These are phyloP conservation scores for Suzukiozyma palmioleophila DNA, from an alignment of 1,139 yeast species.

Conservation along the genomic window DNA sequence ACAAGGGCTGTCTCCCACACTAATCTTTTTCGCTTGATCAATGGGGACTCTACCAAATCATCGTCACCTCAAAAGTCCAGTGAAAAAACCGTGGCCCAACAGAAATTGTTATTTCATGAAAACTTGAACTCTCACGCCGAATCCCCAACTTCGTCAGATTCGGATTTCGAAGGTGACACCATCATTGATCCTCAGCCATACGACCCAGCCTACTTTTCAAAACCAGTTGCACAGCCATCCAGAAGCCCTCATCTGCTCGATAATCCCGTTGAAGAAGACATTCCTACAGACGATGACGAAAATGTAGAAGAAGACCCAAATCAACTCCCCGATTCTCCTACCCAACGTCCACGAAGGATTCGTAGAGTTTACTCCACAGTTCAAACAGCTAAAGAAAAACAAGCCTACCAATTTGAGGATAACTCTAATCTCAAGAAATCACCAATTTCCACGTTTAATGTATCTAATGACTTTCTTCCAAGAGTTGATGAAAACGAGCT, in stretches of 20 bases:
- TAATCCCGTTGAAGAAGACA: not conserved
- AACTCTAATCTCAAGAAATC: slow-evolving; percentile 41
- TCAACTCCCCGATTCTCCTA: slow-evolving; percentile 16
- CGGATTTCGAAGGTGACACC: slow-evolving; percentile 11
- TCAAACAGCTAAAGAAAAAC: slow-evolving; percentile 41
- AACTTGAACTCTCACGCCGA: slow-evolving; percentile 7
- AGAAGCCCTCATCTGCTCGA: no score
- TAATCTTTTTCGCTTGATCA: not conserved
- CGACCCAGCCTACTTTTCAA: slow-evolving; percentile 4
- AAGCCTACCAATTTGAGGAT: slow-evolving; percentile 21
- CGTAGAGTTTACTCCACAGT: slow-evolving; percentile 68
- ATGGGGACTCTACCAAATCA: not conserved
- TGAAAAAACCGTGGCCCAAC: no score
- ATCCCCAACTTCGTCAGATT: slow-evolving; percentile 12
- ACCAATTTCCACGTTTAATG: slow-evolving; percentile 41
- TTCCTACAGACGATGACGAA: slow-evolving; percentile 2
- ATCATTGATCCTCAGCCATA: slow-evolving; percentile 6
- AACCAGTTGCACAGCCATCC: no score
- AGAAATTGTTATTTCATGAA: not conserved
- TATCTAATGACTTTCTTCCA: slow-evolving; percentile 65
- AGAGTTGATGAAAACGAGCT: slow-evolving; percentile 68
- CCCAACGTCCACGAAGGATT: slow-evolving; percentile 17
- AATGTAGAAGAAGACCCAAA: slow-evolving; percentile 1
- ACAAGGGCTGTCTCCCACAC: slow-evolving; percentile 20
- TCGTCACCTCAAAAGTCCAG: no score